Evolutionary conservation across 2,329 filamentous ascomycete species (phyloP), one percentile per base, ranked within the genome.

Genomic region (Capronia epimyces): DNA sequence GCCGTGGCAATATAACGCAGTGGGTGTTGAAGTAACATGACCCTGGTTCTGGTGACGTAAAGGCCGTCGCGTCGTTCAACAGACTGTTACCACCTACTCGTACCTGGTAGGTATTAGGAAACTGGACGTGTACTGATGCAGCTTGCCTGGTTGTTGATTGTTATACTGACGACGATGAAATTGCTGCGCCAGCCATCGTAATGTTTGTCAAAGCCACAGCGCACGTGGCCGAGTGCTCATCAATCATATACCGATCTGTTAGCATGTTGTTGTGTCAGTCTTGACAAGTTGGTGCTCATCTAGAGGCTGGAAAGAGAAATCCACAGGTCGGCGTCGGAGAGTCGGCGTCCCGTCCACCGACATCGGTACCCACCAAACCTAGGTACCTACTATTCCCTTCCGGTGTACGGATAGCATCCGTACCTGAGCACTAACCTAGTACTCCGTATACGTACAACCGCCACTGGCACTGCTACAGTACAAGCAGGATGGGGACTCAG

Each of bases 311-410:
- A 34, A 25, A 9, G 8, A 8, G 12, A 24, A 34, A 21, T 41
- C 46, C 32, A 31, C 44, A 44, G 15, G 49, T 52, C 50, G 50
- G 50, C 20, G 46, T 31, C 45, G 45, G 50, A 7, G 31, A 4
- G 18, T 2, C 22, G 3, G 16, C 18, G 2, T 16, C 2, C 50
- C 45, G 46, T 41, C 25, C n/a, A 18, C 50, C 50, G 50, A 46
- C 41, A 25, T 32, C 29, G 40, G 31, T n/a, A 32, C 21, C 27
- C 34, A 37, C 34, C 34, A 37, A 4, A n/a, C 6, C 29, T n/a
- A n/a, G 18, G n/a, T n/a, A n/a, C n/a, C n/a, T n/a, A n/a, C n/a
- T n/a, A n/a, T n/a, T n/a, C 10, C 24, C 24, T 5, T 27, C 24
- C 24, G 24, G 24, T 27, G 10, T 27, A 27, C 24, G 24, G 12